Evolutionary conservation across 163 green algal species (phyloP).

Genomic region (Chloromonas sp.): DNA sequence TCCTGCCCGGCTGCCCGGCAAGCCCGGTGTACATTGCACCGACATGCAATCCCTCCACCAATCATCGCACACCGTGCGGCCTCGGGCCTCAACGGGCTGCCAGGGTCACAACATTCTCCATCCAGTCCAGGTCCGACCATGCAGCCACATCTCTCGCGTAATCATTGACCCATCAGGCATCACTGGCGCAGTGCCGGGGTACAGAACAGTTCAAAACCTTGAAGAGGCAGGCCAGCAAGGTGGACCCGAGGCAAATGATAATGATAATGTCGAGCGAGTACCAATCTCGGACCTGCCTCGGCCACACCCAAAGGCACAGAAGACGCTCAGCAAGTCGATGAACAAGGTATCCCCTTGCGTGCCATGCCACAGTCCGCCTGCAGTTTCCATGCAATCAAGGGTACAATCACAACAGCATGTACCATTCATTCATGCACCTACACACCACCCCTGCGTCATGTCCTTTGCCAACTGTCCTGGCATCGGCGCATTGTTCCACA

Average conservation of each 20-base stretch:
- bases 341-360: neutral
- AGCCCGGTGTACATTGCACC: neutral
- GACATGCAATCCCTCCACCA: too few species aligned
- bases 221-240: neutral
- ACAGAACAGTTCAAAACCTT: neutral
- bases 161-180: neutral
- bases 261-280: neutral
- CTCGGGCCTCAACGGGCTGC: too few species aligned
- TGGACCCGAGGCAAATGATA: neutral
- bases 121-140: too few species aligned
- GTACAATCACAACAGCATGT: neutral
- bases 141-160: neutral
- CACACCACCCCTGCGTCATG: neutral
- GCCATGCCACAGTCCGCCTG: neutral
- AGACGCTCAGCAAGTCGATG: conserved; percentile 1
- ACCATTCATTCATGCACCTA: neutral
- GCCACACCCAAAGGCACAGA: conserved; percentile 2
- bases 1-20: neutral
- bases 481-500: neutral
- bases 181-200: neutral
- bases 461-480: neutral
- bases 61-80: too few species aligned
- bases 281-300: neutral
- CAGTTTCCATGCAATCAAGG: neutral
- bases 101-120: too few species aligned